Base-by-base conservation (phyloP, 2,329 filamentous ascomycete genomes). In the Aotearoamyces nothofagi region DNA sequence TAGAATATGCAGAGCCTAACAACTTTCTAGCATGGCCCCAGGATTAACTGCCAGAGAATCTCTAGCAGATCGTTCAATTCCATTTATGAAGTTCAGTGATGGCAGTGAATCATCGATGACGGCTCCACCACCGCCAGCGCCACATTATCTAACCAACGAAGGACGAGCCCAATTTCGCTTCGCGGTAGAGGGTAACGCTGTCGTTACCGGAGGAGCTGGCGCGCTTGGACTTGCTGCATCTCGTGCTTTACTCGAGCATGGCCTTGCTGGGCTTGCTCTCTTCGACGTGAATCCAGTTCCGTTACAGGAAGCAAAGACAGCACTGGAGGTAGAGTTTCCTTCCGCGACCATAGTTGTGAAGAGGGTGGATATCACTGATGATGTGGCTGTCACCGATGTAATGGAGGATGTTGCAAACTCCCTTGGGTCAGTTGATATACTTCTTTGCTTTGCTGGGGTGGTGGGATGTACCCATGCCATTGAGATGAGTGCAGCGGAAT, bases 171-270 rank as follows among this genome's bases (percentile, higher is more conserved):
- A 55, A 24, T 54, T 56, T 23, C 49, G 64, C 26, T 68, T 68
- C 35, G 52, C 56, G 15, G 58, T 68, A 22, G 54, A 58, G 35
- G 64, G 64, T 34, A 68, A 65, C 40, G 58, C 59, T 15, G 56
- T 68, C 29, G 40, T 80, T 9, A 78, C 76, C 0, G 76, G 76
- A 11, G 76, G 75, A 17, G 65, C 70, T 9, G 77, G 77, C 4
- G 70, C 64, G 8, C 55, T 79, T 1, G 74, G 69, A 5, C 56
- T 74, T 6, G 57, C 60, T 31, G 61, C 64, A 15, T 65, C 65
- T 1, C 54, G 61, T 25, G 75, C 75, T 2, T 60, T 82, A 12
- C 69, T 81, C 20, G 73, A 81, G 49, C 76, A 81, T 42, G 76
- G 76, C 5, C 54, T 70, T 2, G 46, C 54, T 0, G 68, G 66